phyloP scores from a whole-genome alignment of 163 green algal species.

The Scenedesmus sp. region DNA sequence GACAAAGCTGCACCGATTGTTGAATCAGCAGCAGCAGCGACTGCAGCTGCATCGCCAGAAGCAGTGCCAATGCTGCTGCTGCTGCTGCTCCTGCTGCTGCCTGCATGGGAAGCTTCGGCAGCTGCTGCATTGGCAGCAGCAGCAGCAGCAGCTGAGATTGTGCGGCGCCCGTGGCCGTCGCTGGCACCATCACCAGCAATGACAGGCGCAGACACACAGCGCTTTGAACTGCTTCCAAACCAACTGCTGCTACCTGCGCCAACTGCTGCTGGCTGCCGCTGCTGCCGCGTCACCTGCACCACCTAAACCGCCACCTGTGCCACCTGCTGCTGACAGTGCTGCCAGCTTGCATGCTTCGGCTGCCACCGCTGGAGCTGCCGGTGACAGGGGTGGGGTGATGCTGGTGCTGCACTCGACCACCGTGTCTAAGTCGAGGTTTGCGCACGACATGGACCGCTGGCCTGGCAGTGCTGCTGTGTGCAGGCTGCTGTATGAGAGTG shows the following conservation, averaged over 20 bases:
- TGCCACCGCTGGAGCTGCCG: slow-evolving; percentile 26
- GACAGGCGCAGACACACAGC: neutral
- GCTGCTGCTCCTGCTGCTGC: slow-evolving; percentile 1
- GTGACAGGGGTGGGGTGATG: neutral
- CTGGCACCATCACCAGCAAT: neutral
- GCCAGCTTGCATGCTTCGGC: neutral
- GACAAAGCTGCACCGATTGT: neutral
- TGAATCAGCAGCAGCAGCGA: neutral
- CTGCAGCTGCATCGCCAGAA: neutral
- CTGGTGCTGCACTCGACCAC: neutral
- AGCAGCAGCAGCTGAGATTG: neutral
- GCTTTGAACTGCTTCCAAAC: neutral
- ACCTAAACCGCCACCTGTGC: neutral
- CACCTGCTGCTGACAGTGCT: slow-evolving; percentile 19
- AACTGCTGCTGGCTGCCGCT: neutral
- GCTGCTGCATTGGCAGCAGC: neutral
- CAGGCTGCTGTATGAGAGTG: slow-evolving; percentile 27
- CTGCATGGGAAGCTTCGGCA: neutral
- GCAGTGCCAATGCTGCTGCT: neutral
- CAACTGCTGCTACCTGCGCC: neutral
- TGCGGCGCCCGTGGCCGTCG: neutral
- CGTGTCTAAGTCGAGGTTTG: neutral
- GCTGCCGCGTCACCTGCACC: neutral
- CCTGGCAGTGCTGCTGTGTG: neutral
- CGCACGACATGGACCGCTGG: neutral